Conservation (phyloP, 2,329 filamentous ascomycete genomes). For the Parasarocladium wereldwijsianum region DNA sequence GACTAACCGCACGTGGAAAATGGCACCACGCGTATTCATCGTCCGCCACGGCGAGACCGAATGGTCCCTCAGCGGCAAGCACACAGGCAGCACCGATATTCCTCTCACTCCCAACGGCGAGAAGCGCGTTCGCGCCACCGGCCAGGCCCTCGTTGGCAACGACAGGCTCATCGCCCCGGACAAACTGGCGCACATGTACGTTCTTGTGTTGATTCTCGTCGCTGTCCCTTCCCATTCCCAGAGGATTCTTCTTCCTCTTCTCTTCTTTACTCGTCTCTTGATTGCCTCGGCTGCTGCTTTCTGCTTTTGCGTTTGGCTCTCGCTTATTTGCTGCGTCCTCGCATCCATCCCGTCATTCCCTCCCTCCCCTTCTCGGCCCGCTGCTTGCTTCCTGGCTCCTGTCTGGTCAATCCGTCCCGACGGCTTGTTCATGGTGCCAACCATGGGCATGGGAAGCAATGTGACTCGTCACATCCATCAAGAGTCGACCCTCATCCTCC, state of each 20-base stretch:
- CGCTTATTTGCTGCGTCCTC: too few species aligned
- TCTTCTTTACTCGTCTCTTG: background rate
- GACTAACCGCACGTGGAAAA: background rate
- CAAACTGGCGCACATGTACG: conserved; percentile 71
- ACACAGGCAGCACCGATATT: conserved; percentile 79
- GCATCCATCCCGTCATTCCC: too few species aligned
- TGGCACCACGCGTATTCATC: conserved; percentile 61
- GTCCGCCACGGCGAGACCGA: conserved; percentile 88
- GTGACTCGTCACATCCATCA: too few species aligned
- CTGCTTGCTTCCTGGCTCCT: too few species aligned
- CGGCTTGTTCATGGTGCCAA: too few species aligned
- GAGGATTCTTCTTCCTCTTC: background rate
- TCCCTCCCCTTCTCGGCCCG: too few species aligned
- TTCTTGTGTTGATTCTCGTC: conserved; percentile 6
- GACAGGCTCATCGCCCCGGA: conserved; percentile 74
- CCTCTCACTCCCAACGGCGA: conserved; percentile 71
- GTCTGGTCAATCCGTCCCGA: too few species aligned
- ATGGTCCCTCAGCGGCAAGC: conserved; percentile 77
- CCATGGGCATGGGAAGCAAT: too few species aligned
- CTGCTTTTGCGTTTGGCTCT: too few species aligned
- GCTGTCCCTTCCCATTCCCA: background rate
- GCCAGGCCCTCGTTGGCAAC: conserved; percentile 67
- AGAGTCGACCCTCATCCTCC: too few species aligned
- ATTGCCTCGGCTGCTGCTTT: too few species aligned
- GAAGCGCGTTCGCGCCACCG: conserved; percentile 61